These are phyloP conservation scores for Aquilaria agallochum DNA, from an alignment of 441 rosid species.

Conservation along the genomic window DNA sequence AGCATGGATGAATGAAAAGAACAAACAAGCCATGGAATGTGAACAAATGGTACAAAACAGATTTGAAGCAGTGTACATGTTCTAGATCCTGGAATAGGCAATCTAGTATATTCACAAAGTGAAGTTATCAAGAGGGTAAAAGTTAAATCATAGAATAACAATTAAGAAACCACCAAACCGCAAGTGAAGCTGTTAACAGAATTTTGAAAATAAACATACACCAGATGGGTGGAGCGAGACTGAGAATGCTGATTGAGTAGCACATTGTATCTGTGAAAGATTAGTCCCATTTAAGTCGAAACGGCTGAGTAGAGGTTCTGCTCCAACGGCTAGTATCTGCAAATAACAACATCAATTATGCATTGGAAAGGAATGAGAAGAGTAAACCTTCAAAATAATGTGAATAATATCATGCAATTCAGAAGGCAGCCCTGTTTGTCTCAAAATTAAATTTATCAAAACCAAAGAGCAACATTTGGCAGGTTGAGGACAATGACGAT, in stretches of 20 bases:
- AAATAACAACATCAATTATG: slow-evolving; percentile 12
- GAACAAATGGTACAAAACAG: neutral
- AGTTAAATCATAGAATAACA: neutral
- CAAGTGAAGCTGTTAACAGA: neutral
- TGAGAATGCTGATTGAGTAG: slow-evolving; percentile 81
- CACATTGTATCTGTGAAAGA: slow-evolving; percentile 87
- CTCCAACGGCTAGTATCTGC: slow-evolving; percentile 88
- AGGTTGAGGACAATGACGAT: neutral
- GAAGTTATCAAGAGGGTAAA: neutral
- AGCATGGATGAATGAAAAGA: neutral
- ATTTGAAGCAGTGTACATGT: neutral
- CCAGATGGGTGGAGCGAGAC: slow-evolving; percentile 75
- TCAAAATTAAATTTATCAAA: neutral
- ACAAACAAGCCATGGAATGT: neutral
- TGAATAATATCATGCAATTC: slow-evolving; percentile 4
- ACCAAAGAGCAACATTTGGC: neutral
- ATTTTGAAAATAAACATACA: slow-evolving; percentile 39
- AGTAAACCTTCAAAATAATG: neutral
- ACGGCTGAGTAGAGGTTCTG: slow-evolving; percentile 72
- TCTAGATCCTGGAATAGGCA: too few relatives aligned
- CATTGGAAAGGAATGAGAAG: neutral
- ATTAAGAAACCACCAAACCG: too few relatives aligned
- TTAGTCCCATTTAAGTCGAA: slow-evolving; percentile 67
- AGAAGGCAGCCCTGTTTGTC: neutral
- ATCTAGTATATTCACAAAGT: neutral